A percentile compares a stretch with the other conserved stretches of the same genome.
Conservation (phyloP, 1,284 basidiomycete species). For the Ceratobasidium sp. region DNA sequence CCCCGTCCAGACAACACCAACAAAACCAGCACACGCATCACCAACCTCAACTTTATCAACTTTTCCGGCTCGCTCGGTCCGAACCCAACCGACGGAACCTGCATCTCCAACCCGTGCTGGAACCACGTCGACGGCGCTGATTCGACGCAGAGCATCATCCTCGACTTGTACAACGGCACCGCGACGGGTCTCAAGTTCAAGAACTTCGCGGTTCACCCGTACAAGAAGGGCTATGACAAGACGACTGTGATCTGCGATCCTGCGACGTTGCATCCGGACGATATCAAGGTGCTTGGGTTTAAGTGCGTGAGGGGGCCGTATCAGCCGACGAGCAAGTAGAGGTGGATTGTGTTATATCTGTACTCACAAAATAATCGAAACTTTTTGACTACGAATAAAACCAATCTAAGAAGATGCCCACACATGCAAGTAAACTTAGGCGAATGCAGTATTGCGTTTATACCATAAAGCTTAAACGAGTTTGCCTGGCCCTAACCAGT, state of each 20-base stretch:
- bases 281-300: constrained; percentile 60
- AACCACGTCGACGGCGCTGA: constrained; percentile 51
- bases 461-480: too few species aligned
- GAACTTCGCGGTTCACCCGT: constrained; percentile 57
- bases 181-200: constrained; percentile 48
- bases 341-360: too few species aligned
- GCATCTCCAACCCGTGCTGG: constrained; percentile 58
- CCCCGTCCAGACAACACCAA: constrained; percentile 56
- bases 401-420: too few species aligned
- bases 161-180: constrained; percentile 53
- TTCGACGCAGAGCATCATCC: constrained; percentile 55
- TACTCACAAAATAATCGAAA: too few species aligned
- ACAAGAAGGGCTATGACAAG: constrained; percentile 52
- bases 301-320: constrained; percentile 59
- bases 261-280: constrained; percentile 55
- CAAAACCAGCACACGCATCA: constrained; percentile 59
- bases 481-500: too few species aligned
- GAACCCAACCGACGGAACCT: constrained; percentile 60
- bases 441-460: too few species aligned
- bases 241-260: constrained; percentile 61
- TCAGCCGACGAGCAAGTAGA: constrained; percentile 27
- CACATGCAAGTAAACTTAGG: too few species aligned
- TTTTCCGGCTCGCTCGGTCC: constrained; percentile 61
- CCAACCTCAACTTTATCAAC: constrained; percentile 60
- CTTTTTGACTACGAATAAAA: too few species aligned